phyloP scores from a whole-genome alignment of 2,329 filamentous ascomycete species.

The Exophiala spinifera region DNA sequence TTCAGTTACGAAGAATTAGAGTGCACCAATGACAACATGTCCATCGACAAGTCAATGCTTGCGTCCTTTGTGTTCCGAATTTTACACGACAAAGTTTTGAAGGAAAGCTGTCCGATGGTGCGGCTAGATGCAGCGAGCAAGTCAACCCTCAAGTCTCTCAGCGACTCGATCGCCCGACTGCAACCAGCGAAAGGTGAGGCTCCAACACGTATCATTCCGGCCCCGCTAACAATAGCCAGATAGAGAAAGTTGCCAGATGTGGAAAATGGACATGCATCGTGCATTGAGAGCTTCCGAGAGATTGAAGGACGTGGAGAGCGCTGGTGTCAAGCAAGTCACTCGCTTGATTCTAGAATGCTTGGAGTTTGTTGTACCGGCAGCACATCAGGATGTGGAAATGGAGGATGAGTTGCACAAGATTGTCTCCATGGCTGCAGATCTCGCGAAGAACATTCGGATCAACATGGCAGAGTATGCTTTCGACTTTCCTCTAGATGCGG shows the following conservation, averaged over 20 bases:
- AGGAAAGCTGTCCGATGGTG: neutral
- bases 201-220: neutral
- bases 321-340: neutral
- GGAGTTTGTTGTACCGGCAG: neutral
- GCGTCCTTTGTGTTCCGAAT: too few relatives aligned
- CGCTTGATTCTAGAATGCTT: neutral
- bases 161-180: neutral
- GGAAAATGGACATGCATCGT: conserved; percentile 9
- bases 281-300: neutral
- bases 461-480: conserved; percentile 1
- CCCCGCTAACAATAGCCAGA: neutral
- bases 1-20: too few relatives aligned
- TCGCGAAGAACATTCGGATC: conserved; percentile 5
- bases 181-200: neutral
- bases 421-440: neutral
- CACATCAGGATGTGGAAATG: too few relatives aligned
- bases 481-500: neutral
- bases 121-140: neutral
- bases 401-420: too few relatives aligned
- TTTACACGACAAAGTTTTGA: neutral
- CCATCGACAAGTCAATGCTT: too few relatives aligned
- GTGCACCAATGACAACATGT: too few relatives aligned
- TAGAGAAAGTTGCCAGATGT: neutral
- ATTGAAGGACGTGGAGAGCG: neutral
- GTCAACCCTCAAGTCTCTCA: neutral